Conservation (phyloP, 495 filamentous ascomycete species). For the Astrothelium macrocarpum region DNA sequence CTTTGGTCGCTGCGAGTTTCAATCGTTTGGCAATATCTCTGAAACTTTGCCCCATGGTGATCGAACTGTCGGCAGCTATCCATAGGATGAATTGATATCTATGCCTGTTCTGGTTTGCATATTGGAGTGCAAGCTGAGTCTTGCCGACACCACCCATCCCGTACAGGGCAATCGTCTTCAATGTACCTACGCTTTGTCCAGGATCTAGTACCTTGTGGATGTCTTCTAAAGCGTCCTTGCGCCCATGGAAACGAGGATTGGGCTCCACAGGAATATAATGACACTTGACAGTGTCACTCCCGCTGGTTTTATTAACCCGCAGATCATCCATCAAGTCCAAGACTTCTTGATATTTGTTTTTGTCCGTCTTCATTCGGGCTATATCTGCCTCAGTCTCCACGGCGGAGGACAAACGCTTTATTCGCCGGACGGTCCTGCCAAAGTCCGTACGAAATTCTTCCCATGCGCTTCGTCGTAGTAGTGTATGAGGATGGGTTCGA, state of each 20-base stretch:
- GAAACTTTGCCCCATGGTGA: conserved; percentile 20
- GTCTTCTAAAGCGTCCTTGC: conserved; percentile 7
- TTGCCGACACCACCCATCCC: conserved; percentile 35
- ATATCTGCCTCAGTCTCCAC: conserved; percentile 21
- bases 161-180: conserved; percentile 18
- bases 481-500: conserved; percentile 16
- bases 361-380: conserved; percentile 17
- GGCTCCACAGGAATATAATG: conserved; percentile 17
- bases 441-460: conserved; percentile 12
- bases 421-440: conserved; percentile 8
- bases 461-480: conserved; percentile 11
- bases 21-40: conserved; percentile 11
- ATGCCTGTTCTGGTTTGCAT: conserved; percentile 20
- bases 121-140: conserved; percentile 31
- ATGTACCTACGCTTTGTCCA: background rate
- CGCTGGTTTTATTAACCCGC: background rate
- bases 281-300: background rate
- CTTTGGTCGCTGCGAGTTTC: conserved; percentile 7
- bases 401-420: conserved; percentile 13
- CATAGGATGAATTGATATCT: conserved; percentile 25
- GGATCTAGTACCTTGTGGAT: conserved; percentile 15
- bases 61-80: conserved; percentile 20
- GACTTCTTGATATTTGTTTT: conserved; percentile 20
- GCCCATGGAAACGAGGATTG: conserved; percentile 19
- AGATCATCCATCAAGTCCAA: conserved; percentile 8